Base-by-base conservation (phyloP, 495 filamentous ascomycete species). In the Alectoria sarmentosa region DNA sequence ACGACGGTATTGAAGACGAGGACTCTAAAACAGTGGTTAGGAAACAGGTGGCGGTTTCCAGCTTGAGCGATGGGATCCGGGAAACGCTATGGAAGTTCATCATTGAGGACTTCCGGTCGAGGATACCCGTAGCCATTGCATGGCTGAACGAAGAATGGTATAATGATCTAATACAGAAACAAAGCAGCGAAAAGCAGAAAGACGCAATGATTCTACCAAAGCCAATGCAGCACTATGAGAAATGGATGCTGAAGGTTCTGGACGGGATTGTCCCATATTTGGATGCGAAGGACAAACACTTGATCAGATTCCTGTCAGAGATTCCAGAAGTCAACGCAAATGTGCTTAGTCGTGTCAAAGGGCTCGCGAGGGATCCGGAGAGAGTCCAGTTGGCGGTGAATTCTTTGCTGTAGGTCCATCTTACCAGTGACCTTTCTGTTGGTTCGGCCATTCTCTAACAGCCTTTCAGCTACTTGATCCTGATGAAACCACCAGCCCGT, bases 71-170 rank as follows among this genome's bases (percentile, higher is more conserved):
- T 68, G 75, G 80, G 4, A 90, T 97, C 61, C 84, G 94, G 26
- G 88, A 96, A 68, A 81, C 82, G 21, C 78, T 98, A 9, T 92
- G 88, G 75, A 81, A 80, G 28, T 96, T 93, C 74, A 82, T 98
- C 48, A 79, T 96, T 30, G 89, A 92, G 64, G 94, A 99, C 75
- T 99, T 95, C 75, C 83, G 92, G 41, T 84, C 82, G 46, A 85
- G 93, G 30, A 90, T 98, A 62, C 91, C 91, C 63, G 82, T 91
- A 42, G 92, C 90, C 4, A 87, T 96, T 61, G 83, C 86, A 23
- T 99, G 94, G 94, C 79, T 98, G 34, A 92, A 88, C 69, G 94
- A 99, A 74, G 94, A 99, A 75, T 99, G 93, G 93, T 98, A 96
- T 76, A 94, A 91, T 71, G 95, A 96, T 73, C 84, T 84, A 46